These are phyloP conservation scores for Aspergillus thermomutatus DNA, from an alignment of 2,329 filamentous ascomycete species.

Conservation along the genomic window DNA sequence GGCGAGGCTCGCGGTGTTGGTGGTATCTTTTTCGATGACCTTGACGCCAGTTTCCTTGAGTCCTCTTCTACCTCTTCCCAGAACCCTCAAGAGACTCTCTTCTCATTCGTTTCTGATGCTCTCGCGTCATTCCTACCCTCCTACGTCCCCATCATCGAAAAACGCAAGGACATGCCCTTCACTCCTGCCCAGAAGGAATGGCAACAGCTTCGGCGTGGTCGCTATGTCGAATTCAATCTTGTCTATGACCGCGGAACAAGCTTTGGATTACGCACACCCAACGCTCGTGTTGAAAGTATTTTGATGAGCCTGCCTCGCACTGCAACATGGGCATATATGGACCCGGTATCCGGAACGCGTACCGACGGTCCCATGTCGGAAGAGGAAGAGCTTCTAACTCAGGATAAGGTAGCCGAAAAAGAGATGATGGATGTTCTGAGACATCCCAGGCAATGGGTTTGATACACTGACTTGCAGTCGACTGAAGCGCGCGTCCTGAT, in stretches of 20 bases:
- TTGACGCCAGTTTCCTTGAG: slow-evolving; percentile 60
- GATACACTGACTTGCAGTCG: slow-evolving; percentile 5
- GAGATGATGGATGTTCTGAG: slow-evolving; percentile 70
- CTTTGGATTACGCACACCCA: slow-evolving; percentile 90
- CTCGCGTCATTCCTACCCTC: slow-evolving; percentile 83
- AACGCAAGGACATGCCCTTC: slow-evolving; percentile 87
- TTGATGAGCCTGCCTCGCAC: slow-evolving; percentile 94
- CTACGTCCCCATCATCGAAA: slow-evolving; percentile 84
- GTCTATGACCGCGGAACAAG: slow-evolving; percentile 94
- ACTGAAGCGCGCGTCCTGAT: not conserved
- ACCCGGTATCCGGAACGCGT: slow-evolving; percentile 51
- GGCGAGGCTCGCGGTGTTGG: slow-evolving; percentile 82
- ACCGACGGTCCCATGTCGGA: slow-evolving; percentile 48
- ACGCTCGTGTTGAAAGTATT: slow-evolving; percentile 90
- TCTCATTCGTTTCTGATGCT: slow-evolving; percentile 83
- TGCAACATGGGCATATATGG: slow-evolving; percentile 95
- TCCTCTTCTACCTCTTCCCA: slow-evolving; percentile 52
- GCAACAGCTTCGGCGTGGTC: slow-evolving; percentile 91
- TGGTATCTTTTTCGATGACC: slow-evolving; percentile 97
- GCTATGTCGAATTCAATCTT: slow-evolving; percentile 98
- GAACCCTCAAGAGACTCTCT: slow-evolving; percentile 83
- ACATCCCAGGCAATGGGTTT: slow-evolving; percentile 61
- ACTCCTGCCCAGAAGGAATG: slow-evolving; percentile 85
- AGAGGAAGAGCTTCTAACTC: slow-evolving; percentile 31
- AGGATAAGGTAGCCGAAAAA: slow-evolving; percentile 58